Percentiles rank a stretch among this genome's conserved stretches.
Conservation (phyloP, 176 grass and related monocot genomes). For the Oryza officinalis region DNA sequence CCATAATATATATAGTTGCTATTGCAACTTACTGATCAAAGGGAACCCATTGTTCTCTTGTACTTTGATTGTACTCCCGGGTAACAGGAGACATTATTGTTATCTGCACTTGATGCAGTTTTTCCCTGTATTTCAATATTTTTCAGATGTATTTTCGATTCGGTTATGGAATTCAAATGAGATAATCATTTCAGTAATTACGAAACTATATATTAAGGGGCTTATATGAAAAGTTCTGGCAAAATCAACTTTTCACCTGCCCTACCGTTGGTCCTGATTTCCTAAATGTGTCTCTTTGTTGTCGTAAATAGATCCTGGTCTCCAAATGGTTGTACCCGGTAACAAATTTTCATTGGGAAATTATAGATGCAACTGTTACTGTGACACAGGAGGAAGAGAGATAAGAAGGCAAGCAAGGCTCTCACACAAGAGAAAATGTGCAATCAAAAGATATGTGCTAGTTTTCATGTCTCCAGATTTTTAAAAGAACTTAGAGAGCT, state of each 20-base stretch:
- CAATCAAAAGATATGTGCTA: background rate
- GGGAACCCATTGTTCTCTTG: background rate
- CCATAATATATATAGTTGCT: too few species aligned
- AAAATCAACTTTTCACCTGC: slow-evolving; percentile 25
- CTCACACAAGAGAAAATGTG: background rate
- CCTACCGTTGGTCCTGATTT: slow-evolving; percentile 13
- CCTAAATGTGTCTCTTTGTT: background rate
- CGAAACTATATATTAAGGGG: background rate
- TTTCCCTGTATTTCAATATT: background rate
- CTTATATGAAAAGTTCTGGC: background rate
- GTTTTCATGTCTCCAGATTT: background rate
- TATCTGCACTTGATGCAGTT: background rate
- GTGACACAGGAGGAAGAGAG: background rate
- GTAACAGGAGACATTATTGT: background rate
- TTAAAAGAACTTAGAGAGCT: too few species aligned
- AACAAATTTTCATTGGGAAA: background rate
- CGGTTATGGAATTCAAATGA: background rate
- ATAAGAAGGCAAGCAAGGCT: background rate
- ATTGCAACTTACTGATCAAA: too few species aligned
- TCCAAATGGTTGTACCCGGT: background rate
- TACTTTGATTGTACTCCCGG: background rate
- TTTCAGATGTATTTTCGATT: background rate
- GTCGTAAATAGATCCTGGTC: background rate
- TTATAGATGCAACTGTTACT: background rate
- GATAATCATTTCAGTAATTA: background rate